Evolutionary conservation across 208 protist species (phyloP).

Genomic region (Tritrichomonas foetus): DNA sequence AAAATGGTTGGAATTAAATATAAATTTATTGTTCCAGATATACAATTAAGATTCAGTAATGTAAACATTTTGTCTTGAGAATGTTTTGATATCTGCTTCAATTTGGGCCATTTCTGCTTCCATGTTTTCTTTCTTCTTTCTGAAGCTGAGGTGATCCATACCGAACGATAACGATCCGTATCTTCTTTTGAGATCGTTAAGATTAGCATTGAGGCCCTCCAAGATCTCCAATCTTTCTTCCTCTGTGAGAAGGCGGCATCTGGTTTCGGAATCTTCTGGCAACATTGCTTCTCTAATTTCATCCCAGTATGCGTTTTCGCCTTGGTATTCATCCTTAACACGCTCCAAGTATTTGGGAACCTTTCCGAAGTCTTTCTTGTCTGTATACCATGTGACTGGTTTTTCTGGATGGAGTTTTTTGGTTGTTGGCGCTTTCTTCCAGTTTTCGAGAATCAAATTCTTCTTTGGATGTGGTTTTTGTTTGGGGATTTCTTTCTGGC

Average conservation of each 20-base stretch:
- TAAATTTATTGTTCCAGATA: too few relatives aligned
- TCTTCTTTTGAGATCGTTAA: not conserved
- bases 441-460: conserved; percentile 13
- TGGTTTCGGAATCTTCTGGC: conserved; percentile 28
- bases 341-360: not conserved
- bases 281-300: not conserved
- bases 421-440: not conserved
- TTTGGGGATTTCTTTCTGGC: not conserved
- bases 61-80: not conserved
- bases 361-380: not conserved
- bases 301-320: not conserved
- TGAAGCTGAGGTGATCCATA: not conserved
- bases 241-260: not conserved
- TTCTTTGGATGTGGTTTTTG: not conserved
- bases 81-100: conserved; percentile 30
- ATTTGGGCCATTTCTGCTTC: not conserved
- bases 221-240: not conserved
- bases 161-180: not conserved
- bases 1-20: too few relatives aligned
- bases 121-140: not conserved
- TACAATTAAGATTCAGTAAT: conserved; percentile 35
- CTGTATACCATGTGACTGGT: not conserved
- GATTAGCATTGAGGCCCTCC: not conserved
- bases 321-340: not conserved
- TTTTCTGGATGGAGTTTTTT: conserved; percentile 30